Percentiles rank a stretch among this genome's conserved stretches.
Conservation (phyloP, 352 stramenopile genomes). For the Sclerospora graminicola region DNA sequence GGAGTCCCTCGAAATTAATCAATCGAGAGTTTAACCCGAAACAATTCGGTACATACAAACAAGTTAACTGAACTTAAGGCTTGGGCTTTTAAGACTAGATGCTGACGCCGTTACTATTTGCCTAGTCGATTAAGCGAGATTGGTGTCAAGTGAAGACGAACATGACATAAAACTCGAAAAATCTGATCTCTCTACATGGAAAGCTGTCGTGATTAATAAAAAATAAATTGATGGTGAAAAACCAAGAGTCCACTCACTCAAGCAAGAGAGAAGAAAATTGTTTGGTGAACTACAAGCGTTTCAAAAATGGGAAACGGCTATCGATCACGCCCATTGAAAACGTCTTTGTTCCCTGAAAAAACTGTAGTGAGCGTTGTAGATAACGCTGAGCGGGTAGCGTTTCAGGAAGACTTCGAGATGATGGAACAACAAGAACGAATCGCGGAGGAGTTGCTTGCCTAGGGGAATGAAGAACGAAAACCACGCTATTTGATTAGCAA, state of each 20-base stretch:
- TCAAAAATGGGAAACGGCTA: slow-evolving; percentile 74
- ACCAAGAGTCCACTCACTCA: slow-evolving; percentile 1
- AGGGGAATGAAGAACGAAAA: too few species aligned
- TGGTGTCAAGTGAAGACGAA: too few species aligned
- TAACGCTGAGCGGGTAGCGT: slow-evolving; percentile 41
- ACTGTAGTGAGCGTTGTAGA: slow-evolving; percentile 60
- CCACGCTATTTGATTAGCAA: too few species aligned
- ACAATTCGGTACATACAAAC: too few species aligned
- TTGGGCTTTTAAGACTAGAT: neutral
- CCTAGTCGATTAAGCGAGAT: too few species aligned
- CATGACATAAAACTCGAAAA: neutral
- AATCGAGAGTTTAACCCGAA: too few species aligned
- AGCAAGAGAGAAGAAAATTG: slow-evolving; percentile 1
- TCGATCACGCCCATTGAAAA: slow-evolving; percentile 18
- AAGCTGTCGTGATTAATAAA: slow-evolving; percentile 40
- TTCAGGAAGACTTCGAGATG: too few species aligned
- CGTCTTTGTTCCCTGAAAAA: slow-evolving; percentile 40
- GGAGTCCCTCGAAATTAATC: too few species aligned
- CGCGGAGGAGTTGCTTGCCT: too few species aligned
- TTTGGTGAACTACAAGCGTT: slow-evolving; percentile 70
- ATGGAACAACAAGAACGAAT: slow-evolving; percentile 78
- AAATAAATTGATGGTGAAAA: slow-evolving; percentile 49
- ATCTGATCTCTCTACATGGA: slow-evolving; percentile 14
- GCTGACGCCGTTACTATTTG: too few species aligned
- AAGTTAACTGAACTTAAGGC: slow-evolving; percentile 4